Evolutionary conservation across 176 grass and related monocot genomes (phyloP).

Genomic region (Guadua angustifolia): DNA sequence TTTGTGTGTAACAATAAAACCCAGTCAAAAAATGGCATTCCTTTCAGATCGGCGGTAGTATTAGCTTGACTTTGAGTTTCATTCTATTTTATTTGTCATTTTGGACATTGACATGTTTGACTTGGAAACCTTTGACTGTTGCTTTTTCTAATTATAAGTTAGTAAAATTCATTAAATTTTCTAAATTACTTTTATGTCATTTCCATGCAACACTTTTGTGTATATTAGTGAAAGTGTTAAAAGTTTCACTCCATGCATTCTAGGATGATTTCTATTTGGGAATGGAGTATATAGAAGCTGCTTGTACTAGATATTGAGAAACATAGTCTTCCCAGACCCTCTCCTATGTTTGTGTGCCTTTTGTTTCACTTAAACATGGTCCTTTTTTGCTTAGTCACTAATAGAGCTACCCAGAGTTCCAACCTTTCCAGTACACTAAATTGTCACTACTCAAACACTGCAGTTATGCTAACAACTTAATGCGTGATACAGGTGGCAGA

Average conservation of each 20-base stretch:
- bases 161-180: not conserved
- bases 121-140: not conserved
- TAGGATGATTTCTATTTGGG: not conserved
- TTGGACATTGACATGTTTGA: too few species aligned
- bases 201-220: not conserved
- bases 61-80: not conserved
- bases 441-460: not conserved
- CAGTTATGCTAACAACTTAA: slow-evolving; percentile 34
- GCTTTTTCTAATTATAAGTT: not conserved
- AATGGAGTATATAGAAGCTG: not conserved
- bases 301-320: not conserved
- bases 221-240: not conserved
- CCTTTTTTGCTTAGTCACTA: not conserved
- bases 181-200: not conserved
- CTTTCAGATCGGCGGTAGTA: not conserved
- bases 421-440: slow-evolving; percentile 10
- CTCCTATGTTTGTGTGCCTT: not conserved
- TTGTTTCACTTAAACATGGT: slow-evolving; percentile 7
- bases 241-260: not conserved
- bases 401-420: not conserved
- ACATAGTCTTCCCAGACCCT: not conserved
- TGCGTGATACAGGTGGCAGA: slow-evolving; percentile 58
- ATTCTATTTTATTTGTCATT: too few species aligned
- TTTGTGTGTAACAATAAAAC: not conserved
- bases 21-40: not conserved